These are phyloP conservation scores for Penicillium sp. DNA, from an alignment of 2,329 filamentous ascomycete genomes.

Conservation along the genomic window DNA sequence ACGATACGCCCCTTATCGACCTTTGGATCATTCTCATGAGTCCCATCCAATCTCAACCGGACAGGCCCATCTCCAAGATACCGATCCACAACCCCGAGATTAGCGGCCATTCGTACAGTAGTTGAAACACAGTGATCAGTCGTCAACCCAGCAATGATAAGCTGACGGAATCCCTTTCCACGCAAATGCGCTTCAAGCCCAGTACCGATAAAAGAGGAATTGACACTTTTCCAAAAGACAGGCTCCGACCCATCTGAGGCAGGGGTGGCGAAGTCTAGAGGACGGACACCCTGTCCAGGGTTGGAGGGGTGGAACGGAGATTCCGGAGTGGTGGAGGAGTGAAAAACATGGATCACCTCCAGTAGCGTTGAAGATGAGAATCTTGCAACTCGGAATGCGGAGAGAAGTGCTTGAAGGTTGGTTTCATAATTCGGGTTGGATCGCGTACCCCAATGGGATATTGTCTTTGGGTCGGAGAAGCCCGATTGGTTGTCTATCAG, in stretches of 20 bases:
- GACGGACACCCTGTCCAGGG: conserved; percentile 26
- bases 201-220: conserved; percentile 50
- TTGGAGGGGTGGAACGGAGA: conserved; percentile 40
- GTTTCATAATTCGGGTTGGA: conserved; percentile 47
- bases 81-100: conserved; percentile 44
- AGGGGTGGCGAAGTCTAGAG: conserved; percentile 33
- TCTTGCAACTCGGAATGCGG: conserved; percentile 33
- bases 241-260: conserved; percentile 35
- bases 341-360: conserved; percentile 48
- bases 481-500: conserved; percentile 50
- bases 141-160: conserved; percentile 45
- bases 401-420: conserved; percentile 43
- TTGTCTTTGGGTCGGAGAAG: conserved; percentile 35
- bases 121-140: conserved; percentile 54
- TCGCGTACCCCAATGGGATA: conserved; percentile 42
- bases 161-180: conserved; percentile 34
- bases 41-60: conserved; percentile 19
- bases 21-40: conserved; percentile 16
- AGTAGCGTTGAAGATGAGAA: conserved; percentile 11
- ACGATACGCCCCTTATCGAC: conserved; percentile 38
- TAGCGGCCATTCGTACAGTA: conserved; percentile 49
- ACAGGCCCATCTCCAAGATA: conserved; percentile 17
- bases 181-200: conserved; percentile 41
- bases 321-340: conserved; percentile 38
- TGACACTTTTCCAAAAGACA: conserved; percentile 46